Conservation (phyloP, 2,329 filamentous ascomycete genomes). For the Pseudogymnoascus verrucosus region DNA sequence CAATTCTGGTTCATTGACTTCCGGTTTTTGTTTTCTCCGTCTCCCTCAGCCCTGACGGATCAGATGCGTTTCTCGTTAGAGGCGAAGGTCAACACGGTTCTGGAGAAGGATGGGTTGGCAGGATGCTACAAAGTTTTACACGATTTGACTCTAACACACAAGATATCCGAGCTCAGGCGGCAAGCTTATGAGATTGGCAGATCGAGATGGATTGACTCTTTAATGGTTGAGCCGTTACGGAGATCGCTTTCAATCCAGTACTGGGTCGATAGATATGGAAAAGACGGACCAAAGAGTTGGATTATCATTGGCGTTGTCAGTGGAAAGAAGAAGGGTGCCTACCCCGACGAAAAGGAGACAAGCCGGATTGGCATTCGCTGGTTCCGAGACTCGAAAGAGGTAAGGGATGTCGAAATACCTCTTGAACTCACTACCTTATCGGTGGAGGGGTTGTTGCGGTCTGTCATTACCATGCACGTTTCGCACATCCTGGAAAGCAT, state of each 20-base stretch:
- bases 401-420: constrained; percentile 57
- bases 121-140: constrained; percentile 85
- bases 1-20: constrained; percentile 96
- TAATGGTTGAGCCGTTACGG: constrained; percentile 72
- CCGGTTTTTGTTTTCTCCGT: constrained; percentile 71
- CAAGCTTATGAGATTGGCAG: constrained; percentile 66
- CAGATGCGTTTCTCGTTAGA: constrained; percentile 61
- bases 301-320: constrained; percentile 76
- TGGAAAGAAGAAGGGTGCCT: constrained; percentile 40
- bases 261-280: constrained; percentile 59
- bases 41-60: constrained; percentile 52
- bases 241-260: constrained; percentile 83
- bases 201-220: constrained; percentile 67
- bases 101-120: constrained; percentile 61
- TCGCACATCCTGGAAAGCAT: constrained; percentile 63
- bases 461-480: constrained; percentile 67
- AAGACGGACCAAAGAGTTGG: constrained; percentile 71
- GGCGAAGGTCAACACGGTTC: constrained; percentile 59
- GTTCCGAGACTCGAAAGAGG: constrained; percentile 76
- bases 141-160: constrained; percentile 80
- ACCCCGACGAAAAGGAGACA: constrained; percentile 35
- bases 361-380: constrained; percentile 62
- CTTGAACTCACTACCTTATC: constrained; percentile 63
- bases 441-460: constrained; percentile 64
- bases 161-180: constrained; percentile 71